phyloP scores from a whole-genome alignment of 2,329 filamentous ascomycete genomes.

The Colletotrichum horii region DNA sequence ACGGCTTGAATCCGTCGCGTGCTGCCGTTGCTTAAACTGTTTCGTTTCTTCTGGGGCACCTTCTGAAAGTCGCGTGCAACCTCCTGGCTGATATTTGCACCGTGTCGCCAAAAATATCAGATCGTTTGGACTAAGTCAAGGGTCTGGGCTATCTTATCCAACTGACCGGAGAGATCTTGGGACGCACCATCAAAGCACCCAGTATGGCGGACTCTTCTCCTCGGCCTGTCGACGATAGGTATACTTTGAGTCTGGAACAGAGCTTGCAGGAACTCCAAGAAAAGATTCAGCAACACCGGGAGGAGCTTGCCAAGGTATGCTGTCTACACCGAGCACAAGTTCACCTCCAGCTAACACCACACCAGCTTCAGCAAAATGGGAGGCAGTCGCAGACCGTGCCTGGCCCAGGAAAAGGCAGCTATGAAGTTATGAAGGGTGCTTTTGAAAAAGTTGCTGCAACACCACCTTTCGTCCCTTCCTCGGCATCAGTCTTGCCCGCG shows the following conservation, averaged over 20 bases:
- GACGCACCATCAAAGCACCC: background rate
- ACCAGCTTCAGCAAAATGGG: constrained; percentile 24
- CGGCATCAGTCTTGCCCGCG: constrained; percentile 72
- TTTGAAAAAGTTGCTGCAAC: constrained; percentile 68
- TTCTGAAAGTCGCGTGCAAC: constrained; percentile 1
- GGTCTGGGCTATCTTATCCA: background rate
- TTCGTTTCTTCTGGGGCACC: constrained; percentile 17
- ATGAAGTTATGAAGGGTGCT: constrained; percentile 63
- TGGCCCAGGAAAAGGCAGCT: constrained; percentile 26
- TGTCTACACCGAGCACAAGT: background rate
- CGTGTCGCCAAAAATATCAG: constrained; percentile 9
- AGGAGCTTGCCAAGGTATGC: constrained; percentile 39
- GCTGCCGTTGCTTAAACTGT: constrained; percentile 17
- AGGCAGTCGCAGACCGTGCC: background rate
- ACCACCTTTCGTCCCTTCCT: constrained; percentile 69
- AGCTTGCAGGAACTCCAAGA: constrained; percentile 72
- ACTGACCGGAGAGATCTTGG: background rate
- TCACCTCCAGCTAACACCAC: background rate
- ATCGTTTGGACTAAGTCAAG: constrained; percentile 8
- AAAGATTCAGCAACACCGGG: constrained; percentile 59
- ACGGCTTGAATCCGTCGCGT: background rate
- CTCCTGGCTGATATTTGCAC: background rate
- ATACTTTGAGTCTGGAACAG: constrained; percentile 64
- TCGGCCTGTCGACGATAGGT: constrained; percentile 33
- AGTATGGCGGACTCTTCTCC: background rate